Evolutionary conservation across 257 asterid genomes (phyloP), one percentile per base, ranked within the genome.

Genomic region (Craterostigma plantagineum): DNA sequence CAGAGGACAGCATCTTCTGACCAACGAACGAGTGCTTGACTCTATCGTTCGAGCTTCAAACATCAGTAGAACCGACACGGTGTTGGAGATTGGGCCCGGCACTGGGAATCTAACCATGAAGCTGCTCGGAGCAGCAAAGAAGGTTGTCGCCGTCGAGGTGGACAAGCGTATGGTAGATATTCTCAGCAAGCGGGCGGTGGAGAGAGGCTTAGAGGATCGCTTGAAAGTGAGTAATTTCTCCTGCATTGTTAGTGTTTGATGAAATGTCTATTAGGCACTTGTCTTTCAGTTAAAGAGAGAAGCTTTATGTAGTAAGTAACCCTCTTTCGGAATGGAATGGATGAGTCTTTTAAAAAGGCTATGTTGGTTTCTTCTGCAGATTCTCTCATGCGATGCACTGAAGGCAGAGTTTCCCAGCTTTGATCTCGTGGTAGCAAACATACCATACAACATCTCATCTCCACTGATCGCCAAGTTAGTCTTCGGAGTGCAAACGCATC

Each of bases 71-170:
- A 70, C 70, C 35, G 98, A 90, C 17, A 83, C 93, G 4, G 92
- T 90, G 45, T 51, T 90, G 45, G 98, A 90, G 55, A 79, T 90
- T 53, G 98, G 98, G 12, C 93, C 98, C 11, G 98, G 98, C 18
- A 90, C 98, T 0, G 95, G 98, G 27, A 79, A 90, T 54, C 91
- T 90, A 54, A 90, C 98, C 23, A 54, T 82, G 51, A 79, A 71
- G 83, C 91, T 90, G 46, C 91, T 82, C 11, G 70, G 74, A 58
- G 74, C 71, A 6, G 93, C 92, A 17, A 65, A 60, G 47, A 70
- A 56, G 7, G 95, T 90, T 4, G 71, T 75, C 7, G 81, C 95
- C 0, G 58, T 90, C 8, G 98, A 90, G 54, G 65, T 90, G 16
- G 95, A 90, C 51, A 63, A 53, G 44, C 85, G 98, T 10, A 83